Percentiles rank a stretch among this genome's conserved stretches.
Conservation (phyloP, 2,329 filamentous ascomycete genomes). For the Periconia digitata region DNA sequence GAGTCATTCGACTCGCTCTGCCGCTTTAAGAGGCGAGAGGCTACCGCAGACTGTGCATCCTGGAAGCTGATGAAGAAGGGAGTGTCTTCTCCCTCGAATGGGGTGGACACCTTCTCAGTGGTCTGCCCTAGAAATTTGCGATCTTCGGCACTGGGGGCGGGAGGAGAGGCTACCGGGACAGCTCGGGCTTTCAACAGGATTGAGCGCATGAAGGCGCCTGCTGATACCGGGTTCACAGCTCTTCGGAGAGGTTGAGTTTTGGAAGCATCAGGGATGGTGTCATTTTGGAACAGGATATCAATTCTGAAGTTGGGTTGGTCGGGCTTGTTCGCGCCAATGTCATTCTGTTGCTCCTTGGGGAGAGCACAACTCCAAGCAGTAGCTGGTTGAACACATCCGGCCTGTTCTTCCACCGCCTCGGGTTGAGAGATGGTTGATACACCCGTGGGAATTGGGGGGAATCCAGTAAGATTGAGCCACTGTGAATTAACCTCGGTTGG, state of each 20-base stretch:
- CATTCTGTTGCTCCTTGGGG: slow-evolving; percentile 73
- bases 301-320: slow-evolving; percentile 78
- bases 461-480: slow-evolving; percentile 85
- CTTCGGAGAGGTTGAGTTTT: slow-evolving; percentile 46
- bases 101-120: slow-evolving; percentile 70
- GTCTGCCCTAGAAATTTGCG: slow-evolving; percentile 82
- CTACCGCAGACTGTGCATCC: slow-evolving; percentile 28
- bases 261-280: slow-evolving; percentile 40
- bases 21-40: slow-evolving; percentile 41
- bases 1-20: slow-evolving; percentile 25
- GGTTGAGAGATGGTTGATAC: slow-evolving; percentile 76
- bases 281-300: slow-evolving; percentile 66
- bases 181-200: slow-evolving; percentile 27
- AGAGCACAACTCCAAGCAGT: slow-evolving; percentile 85
- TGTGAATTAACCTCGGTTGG: slow-evolving; percentile 37
- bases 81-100: slow-evolving; percentile 81
- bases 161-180: slow-evolving; percentile 53
- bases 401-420: slow-evolving; percentile 63
- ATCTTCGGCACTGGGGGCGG: slow-evolving; percentile 65
- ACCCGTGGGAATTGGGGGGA: slow-evolving; percentile 83
- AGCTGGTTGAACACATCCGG: slow-evolving; percentile 69
- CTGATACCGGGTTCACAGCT: slow-evolving; percentile 62
- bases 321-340: slow-evolving; percentile 63
- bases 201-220: slow-evolving; percentile 37
- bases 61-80: slow-evolving; percentile 85